These are phyloP conservation scores for Artomyces pyxidatus DNA, from an alignment of 768 basidiomycete species.

Conservation along the genomic window DNA sequence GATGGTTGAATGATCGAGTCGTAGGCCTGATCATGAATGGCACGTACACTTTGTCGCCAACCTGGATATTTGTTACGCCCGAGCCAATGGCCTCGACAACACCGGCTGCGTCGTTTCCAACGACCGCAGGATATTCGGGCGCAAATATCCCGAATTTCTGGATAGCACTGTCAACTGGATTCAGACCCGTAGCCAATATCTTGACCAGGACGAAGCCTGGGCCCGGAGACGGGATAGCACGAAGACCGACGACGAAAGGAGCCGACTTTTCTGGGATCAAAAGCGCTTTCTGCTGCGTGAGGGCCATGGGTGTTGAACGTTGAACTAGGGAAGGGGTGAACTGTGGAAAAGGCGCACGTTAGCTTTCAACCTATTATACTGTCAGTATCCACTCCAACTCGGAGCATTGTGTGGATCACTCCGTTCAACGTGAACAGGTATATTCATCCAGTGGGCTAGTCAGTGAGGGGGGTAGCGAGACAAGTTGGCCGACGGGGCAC, in stretches of 20 bases:
- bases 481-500: not conserved
- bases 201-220: slow-evolving; percentile 15
- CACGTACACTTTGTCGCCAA: slow-evolving; percentile 21
- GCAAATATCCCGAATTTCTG: slow-evolving; percentile 13
- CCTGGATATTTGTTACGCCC: slow-evolving; percentile 17
- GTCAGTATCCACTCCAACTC: not conserved
- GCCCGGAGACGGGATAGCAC: slow-evolving; percentile 11
- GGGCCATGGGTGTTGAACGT: slow-evolving; percentile 3
- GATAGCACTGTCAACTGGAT: slow-evolving; percentile 15
- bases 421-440: not conserved
- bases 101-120: slow-evolving; percentile 20
- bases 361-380: too few relatives aligned
- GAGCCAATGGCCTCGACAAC: slow-evolving; percentile 20
- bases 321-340: too few relatives aligned
- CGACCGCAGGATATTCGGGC: slow-evolving; percentile 16
- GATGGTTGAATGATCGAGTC: not conserved
- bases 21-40: too few relatives aligned
- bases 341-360: too few relatives aligned
- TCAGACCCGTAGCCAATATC: slow-evolving; percentile 11
- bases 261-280: slow-evolving; percentile 2
- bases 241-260: not conserved
- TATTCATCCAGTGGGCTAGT: not conserved
- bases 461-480: not conserved
- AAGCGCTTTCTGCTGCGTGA: slow-evolving; percentile 4
- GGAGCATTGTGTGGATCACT: not conserved